These are phyloP conservation scores for Hyphopichia pseudoburtonii DNA, from an alignment of 1,139 yeast genomes.

Conservation along the genomic window DNA sequence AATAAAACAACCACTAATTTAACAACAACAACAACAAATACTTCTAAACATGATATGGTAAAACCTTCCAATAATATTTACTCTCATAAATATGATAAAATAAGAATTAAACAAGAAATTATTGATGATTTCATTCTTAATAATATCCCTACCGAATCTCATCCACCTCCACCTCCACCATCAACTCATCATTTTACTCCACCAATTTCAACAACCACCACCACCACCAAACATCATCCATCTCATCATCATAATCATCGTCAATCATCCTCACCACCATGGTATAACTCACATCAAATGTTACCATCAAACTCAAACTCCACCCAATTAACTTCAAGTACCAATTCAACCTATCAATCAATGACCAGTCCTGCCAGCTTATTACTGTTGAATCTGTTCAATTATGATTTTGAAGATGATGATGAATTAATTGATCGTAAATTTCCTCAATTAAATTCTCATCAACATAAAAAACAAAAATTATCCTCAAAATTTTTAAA, in stretches of 20 bases:
- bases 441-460: no score
- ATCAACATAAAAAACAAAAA: no score
- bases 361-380: slow-evolving; percentile 39
- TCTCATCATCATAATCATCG: slow-evolving; percentile 4
- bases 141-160: slow-evolving; percentile 34
- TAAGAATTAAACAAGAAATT: slow-evolving; percentile 40
- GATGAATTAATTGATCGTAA: slow-evolving; percentile 2
- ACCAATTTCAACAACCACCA: slow-evolving; percentile 17
- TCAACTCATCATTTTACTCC: slow-evolving; percentile 2
- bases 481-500: no score
- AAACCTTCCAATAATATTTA: slow-evolving; percentile 1
- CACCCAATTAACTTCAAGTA: slow-evolving; percentile 3
- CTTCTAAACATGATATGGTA: not conserved
- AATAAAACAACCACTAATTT: slow-evolving; percentile 14
- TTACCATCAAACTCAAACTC: slow-evolving; percentile 4
- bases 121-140: slow-evolving; percentile 41
- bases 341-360: slow-evolving; percentile 13
- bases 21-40: slow-evolving; percentile 1
- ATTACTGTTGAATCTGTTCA: slow-evolving; percentile 31
- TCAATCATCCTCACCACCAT: slow-evolving; percentile 2
- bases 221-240: slow-evolving; percentile 13
- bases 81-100: slow-evolving; percentile 20
- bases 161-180: no score
- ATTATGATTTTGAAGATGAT: slow-evolving; percentile 20
- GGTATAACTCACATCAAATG: not conserved